Base-by-base conservation (phyloP, 495 filamentous ascomycete species). In the Lepraria neglecta region DNA sequence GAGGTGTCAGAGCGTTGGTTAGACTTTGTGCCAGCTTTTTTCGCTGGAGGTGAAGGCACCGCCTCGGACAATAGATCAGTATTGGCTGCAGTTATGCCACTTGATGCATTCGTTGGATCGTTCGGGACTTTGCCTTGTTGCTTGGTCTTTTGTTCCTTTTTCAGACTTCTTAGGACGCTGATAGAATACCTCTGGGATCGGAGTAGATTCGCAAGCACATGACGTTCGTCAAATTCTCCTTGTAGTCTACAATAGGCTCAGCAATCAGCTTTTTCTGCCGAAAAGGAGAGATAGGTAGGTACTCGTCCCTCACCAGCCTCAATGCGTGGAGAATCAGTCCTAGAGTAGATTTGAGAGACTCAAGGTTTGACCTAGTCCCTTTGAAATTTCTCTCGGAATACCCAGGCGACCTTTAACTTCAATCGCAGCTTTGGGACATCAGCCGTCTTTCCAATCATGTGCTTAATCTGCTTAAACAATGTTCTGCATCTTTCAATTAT, bases 401-500 rank as follows among this genome's bases (percentile, higher is more conserved):
- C 11, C 47, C 47, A 50, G 12, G 47, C 47, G 12, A 50, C 53
- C n/a, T 40, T 56, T 11, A 15, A 3, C n/a, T 40, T 35, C n/a
- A 56, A 28, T 43, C 33, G 24, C 31, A n/a, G 31, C 27, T 21
- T 56, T 15, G 28, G 27, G 31, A 31, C 17, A 4, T 15, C 24
- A 14, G 27, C 31, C 12, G 53, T 56, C 31, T 43, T 56, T 19
- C 38, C 53, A 21, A 56, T 40, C 53, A 56, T 56, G 31, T 27
- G 7, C 4, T 56, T 56, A 9, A 56, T 56, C 14, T 40, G n/a
- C 28, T 28, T 56, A 4, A 56, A 56, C 3, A 56, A 3, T 10
- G n/a, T 35, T 12, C 53, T 56, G 31, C 53, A 56, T 19, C 53
- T 21, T 27, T 56, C 38, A 12, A 56, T 35, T 30, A 56, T 35